Base-by-base conservation (phyloP, 129 eudicot species). In the Arctium lappa region DNA sequence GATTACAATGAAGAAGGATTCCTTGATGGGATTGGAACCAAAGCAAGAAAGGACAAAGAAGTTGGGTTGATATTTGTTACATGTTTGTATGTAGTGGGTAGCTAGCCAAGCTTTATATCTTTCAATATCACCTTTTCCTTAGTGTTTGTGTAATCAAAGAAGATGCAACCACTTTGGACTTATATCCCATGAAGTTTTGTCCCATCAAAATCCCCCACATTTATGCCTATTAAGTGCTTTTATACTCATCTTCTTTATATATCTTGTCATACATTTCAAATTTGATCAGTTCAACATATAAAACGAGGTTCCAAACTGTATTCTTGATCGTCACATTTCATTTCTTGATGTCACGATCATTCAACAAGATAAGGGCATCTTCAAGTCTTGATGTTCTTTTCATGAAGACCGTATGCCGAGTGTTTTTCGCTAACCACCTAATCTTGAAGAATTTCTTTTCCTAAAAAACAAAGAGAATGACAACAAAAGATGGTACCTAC, bases 401-500 rank as follows among this genome's bases (percentile, higher is more conserved):
- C 56, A 42, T 40, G 18, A 32, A 72, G 74, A 62, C 31, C 31
- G 12, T 66, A 75, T 68, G 44, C 16, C 46, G 65, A 27, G 34
- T 2, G 9, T 34, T 72, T 31, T 82, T 81, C 80, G 18, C 3
- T 69, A 80, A 77, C 36, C 80, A 81, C 78, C 83, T 73, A 80
- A 72, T 39, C 83, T 31, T 37, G 56, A 34, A 79, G 85, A 76
- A 80, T 31, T 73, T 74, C 62, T 80, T 83, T 81, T 46, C 74
- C 79, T 32, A 78, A 80, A 60, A 78, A 75, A 89, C 91, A 84
- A 89, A 81, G 65, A 83, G 85, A 72, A 65, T 80, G 87, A 70
- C 81, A 87, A 86, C 90, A 90, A 85, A 88, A 79, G n/a, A 27
- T 37, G 71, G 33, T 81, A 92, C 91, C 92, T 82, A 90, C 89